Evolutionary conservation across 257 asterid species (phyloP).

Genomic region (Solanum sejunctum): DNA sequence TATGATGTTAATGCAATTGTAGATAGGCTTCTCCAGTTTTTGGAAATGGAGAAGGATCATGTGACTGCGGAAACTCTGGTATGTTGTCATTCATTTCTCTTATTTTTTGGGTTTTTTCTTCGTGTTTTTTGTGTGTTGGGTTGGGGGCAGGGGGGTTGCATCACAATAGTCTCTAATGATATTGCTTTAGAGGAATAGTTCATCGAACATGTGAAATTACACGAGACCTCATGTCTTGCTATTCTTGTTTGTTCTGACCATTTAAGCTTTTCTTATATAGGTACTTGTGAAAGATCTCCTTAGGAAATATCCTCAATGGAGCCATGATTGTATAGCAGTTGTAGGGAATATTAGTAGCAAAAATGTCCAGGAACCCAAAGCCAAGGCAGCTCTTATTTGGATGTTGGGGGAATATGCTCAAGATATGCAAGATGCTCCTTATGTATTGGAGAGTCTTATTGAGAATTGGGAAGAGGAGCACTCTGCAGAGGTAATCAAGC

Average conservation of each 20-base stretch:
- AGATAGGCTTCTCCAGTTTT: constrained; percentile 95
- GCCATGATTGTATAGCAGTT: constrained; percentile 98
- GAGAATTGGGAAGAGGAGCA: constrained; percentile 98
- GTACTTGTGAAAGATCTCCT: constrained; percentile 99
- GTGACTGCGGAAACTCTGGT: constrained; percentile 99
- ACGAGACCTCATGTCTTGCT: background rate
- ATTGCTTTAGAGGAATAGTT: background rate
- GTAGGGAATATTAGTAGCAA: constrained; percentile 98
- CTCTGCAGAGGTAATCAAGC: constrained; percentile 68
- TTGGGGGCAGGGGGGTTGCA: background rate
- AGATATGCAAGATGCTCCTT: constrained; percentile 98
- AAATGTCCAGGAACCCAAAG: constrained; percentile 91
- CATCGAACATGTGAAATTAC: background rate
- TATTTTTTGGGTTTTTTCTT: background rate
- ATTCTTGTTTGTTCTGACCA: background rate
- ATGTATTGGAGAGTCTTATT: constrained; percentile 63
- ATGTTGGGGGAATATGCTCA: constrained; percentile 98
- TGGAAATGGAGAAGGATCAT: constrained; percentile 98
- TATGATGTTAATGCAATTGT: constrained; percentile 99
- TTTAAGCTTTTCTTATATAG: constrained; percentile 22
- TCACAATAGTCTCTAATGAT: background rate
- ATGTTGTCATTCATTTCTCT: background rate
- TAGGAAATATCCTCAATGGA: constrained; percentile 99
- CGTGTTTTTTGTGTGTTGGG: background rate
- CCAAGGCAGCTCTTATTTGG: constrained; percentile 98